These are phyloP conservation scores for Sporothrix pseudoabietina DNA, from an alignment of 2,329 filamentous ascomycete genomes.

Conservation along the genomic window DNA sequence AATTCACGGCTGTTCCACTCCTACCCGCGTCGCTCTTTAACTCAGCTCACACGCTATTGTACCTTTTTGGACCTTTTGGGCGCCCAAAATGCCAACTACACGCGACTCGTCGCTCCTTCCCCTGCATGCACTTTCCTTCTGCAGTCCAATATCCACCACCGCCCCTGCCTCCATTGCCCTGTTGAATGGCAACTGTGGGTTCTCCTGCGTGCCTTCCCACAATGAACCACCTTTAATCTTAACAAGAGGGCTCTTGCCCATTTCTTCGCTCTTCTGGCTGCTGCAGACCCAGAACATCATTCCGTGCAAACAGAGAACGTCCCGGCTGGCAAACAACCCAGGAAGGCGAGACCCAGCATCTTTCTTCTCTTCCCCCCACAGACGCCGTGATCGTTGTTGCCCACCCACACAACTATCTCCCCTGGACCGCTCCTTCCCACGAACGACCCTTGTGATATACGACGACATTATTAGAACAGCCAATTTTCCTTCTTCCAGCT, in stretches of 20 bases:
- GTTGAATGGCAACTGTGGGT: not conserved
- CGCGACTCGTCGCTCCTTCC: constrained; percentile 11
- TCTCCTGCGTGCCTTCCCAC: constrained; percentile 20
- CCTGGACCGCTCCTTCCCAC: constrained; percentile 4
- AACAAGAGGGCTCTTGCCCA: constrained; percentile 18
- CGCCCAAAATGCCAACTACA: not conserved
- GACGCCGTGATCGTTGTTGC: not conserved
- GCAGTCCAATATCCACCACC: not conserved
- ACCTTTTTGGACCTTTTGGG: not conserved
- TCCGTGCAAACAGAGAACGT: not conserved
- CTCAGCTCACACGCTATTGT: not conserved
- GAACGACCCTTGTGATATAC: constrained; percentile 22
- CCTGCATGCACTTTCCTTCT: constrained; percentile 10
- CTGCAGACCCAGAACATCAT: not conserved
- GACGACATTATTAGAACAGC: constrained; percentile 13
- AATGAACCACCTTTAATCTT: constrained; percentile 19
- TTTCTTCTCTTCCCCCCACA: not conserved
- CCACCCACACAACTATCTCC: not conserved
- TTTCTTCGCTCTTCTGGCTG: not conserved
- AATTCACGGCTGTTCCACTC: constrained; percentile 30
- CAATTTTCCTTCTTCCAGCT: not conserved
- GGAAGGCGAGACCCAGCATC: constrained; percentile 3
- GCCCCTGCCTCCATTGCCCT: not conserved
- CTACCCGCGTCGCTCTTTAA: constrained; percentile 23
- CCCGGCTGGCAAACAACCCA: not conserved